Conservation (phyloP, 306 rosid species). For the Echinosophora koreensis region DNA sequence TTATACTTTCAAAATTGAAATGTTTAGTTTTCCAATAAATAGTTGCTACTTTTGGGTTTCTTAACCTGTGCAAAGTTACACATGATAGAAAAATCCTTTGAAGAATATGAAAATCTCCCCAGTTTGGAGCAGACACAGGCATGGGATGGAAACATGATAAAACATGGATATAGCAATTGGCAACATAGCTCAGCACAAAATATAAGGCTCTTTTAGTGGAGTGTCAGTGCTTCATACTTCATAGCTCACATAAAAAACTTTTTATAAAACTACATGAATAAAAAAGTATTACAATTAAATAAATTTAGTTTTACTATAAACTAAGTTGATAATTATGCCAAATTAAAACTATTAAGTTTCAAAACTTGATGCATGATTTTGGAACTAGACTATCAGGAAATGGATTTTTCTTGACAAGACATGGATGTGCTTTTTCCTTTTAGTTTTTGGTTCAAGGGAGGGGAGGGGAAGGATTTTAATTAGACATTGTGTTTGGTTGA, state of each 20-base stretch:
- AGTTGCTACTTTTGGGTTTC: too few relatives aligned
- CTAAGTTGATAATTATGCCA: not conserved
- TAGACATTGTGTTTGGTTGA: too few relatives aligned
- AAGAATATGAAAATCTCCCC: not conserved
- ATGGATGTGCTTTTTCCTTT: not conserved
- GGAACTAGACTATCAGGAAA: not conserved
- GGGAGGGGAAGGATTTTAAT: too few relatives aligned
- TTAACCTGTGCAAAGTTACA: too few relatives aligned
- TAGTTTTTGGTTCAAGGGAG: too few relatives aligned
- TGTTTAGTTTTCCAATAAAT: too few relatives aligned
- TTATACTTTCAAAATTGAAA: too few relatives aligned
- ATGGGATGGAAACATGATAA: not conserved
- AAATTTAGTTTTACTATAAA: not conserved
- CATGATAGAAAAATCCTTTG: too few relatives aligned
- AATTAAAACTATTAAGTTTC: not conserved
- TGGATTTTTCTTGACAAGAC: not conserved
- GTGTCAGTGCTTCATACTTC: too few relatives aligned
- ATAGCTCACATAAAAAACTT: not conserved
- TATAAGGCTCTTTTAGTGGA: slow-evolving; percentile 1
- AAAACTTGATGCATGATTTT: not conserved
- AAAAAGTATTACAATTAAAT: not conserved
- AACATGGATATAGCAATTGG: not conserved
- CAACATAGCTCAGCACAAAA: not conserved
- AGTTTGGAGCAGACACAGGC: not conserved
- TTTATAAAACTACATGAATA: not conserved